Evolutionary conservation across 306 rosid species (phyloP), one percentile per base, ranked within the genome.

Genomic region (Quercus variabilis): DNA sequence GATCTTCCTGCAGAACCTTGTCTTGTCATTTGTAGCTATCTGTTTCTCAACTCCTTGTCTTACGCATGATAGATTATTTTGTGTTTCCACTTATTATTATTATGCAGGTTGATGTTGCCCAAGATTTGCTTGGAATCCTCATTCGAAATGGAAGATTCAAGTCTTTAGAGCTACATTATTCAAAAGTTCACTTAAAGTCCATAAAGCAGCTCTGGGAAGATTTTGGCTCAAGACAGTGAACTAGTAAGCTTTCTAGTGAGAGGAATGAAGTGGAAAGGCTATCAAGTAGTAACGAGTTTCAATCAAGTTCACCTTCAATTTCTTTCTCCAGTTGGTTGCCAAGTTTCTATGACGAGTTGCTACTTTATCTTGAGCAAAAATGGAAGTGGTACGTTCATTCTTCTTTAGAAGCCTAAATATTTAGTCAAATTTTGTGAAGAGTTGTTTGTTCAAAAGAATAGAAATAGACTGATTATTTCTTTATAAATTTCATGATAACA

Each of bases 311-410:
- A 68, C 81, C 88, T 23, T 49, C 91, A 55, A 63, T 90, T 79
- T 82, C 92, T 60, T 95, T 95, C 84, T 83, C 83, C 78, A 93
- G 89, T 28, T 95, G 99, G 99, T 79, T 95, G 71, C 96, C 99
- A 35, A 35, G 85, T 90, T 95, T 95, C 90, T 93, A 93, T 54
- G 98, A 95, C 31, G 99, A 93, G 55, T 82, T 95, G 86, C 91
- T 95, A 73, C 99, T 95, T 76, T 95, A 91, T 88, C 98, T 95
- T 46, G 97, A 95, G 85, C 99, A 95, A 85, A 98, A 93, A 83
- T 93, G 99, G 99, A 93, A 95, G 82, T 95, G 99, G 99, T 95
- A 91, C n/a, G 15, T 80, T 84, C 63, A 19, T 57, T 64, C 73
- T 73, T 64, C 76, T 28, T 81, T 80, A 71, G 46, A 25, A 77